Conservation (phyloP, 129 eudicot genomes). For the Centaurea solstitialis region DNA sequence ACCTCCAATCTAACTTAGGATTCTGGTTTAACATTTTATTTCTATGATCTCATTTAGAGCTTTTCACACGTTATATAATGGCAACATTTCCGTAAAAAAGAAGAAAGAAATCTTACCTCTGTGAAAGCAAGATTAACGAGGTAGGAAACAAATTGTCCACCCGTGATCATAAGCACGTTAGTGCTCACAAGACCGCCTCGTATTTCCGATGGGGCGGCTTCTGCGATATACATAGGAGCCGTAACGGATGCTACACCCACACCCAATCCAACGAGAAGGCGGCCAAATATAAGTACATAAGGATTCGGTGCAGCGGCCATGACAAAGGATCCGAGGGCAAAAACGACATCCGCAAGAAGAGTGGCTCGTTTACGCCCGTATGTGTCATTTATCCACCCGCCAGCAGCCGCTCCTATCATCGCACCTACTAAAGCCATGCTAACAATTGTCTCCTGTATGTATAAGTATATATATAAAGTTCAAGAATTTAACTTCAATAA, state of each 20-base stretch:
- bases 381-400: constrained; percentile 85
- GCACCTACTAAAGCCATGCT: constrained; percentile 99
- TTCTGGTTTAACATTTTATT: no score
- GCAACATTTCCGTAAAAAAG: neutral
- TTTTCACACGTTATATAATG: neutral
- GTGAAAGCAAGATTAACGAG: constrained; percentile 95
- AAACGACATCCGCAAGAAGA: constrained; percentile 82
- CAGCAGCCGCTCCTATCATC: constrained; percentile 87
- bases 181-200: constrained; percentile 97
- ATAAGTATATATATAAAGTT: neutral
- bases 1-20: no score
- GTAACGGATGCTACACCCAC: constrained; percentile 95
- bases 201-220: constrained; percentile 91
- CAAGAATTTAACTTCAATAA: neutral
- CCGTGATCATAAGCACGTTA: constrained; percentile 94
- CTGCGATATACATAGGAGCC: constrained; percentile 98
- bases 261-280: constrained; percentile 87
- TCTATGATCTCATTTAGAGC: neutral
- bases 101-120: constrained; percentile 61
- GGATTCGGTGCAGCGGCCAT: constrained; percentile 97
- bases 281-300: constrained; percentile 80
- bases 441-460: constrained; percentile 84
- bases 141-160: constrained; percentile 96
- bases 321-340: constrained; percentile 67
- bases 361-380: constrained; percentile 94